Evolutionary conservation across 179 eudicot species (phyloP), one percentile per base, ranked within the genome.

Genomic region (Drosera spatulata): DNA sequence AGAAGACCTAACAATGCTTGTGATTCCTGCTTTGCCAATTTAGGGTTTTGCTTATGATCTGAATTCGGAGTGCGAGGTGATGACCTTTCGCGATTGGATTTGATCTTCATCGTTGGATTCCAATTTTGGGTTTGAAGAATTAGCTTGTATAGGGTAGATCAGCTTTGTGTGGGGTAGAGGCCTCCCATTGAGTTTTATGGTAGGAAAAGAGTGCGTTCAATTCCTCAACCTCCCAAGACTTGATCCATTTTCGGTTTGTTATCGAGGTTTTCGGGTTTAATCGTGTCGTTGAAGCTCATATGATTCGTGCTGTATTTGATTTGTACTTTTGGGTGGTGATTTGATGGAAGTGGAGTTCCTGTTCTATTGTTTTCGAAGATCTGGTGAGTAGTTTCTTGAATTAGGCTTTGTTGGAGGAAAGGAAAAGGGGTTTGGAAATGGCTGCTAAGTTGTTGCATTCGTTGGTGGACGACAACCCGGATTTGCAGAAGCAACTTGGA

Each of bases 401-500:
- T 22, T n/a, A 5, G 6, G 7, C 54, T 51, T n/a, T 70, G 68
- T 10, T 3, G 56, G 58, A 43, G 43, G 7, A 13, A 12, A 12
- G 13, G 51, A 53, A 41, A 43, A 13, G 11, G 10, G 58, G 64
- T 38, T 53, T 37, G 55, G 60, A 63, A 56, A 88, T 89, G 99
- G 93, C 99, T 74, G 95, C 98, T 58, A 93, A 86, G 71, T 73
- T 86, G 64, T 70, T 93, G 69, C 93, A 86, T 75, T 78, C 99
- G n/a, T 79, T 93, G 66, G 80, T 90, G 43, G 97, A 93, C 73
- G 99, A 89, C 40, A 85, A 89, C 66, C 82, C 84, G 47, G 99
- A 93, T 74, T 82, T 89, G 80, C 89, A 82, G 71, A 93, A 82
- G 77, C 96, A 93, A 67, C 89, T 85, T 44, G 99, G 99, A 63